Base-by-base conservation (phyloP, 2,329 filamentous ascomycete genomes). In the Aureobasidium sp. region DNA sequence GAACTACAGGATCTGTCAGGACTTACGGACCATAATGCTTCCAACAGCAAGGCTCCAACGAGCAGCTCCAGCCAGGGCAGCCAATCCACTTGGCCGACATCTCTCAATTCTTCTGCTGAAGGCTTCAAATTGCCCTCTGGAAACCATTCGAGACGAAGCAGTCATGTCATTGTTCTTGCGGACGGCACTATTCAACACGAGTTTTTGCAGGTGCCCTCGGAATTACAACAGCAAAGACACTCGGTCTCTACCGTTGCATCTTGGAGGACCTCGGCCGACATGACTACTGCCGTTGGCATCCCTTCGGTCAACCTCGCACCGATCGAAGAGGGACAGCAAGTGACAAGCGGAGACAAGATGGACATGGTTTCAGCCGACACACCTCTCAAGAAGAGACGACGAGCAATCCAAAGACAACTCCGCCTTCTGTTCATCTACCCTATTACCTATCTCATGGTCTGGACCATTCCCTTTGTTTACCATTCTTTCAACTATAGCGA, bases 351-450 rank as follows among this genome's bases (percentile, higher is more conserved):
- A 22, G 49, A 61, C 31, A 36, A 52, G 17, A 12, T n/a, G 1
- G 36, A 57, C 20, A n/a, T 58, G 2, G 27, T 22, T 1, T 63
- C 62, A 31, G 39, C 59, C 55, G 61, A 65, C 47, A 65, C 52
- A 17, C 64, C 67, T 6, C 25, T 66, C 5, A 61, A 64, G 9
- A 61, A 64, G 37, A 67, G 70, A 22, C 68, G 69, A 31, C 63
- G 63, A 17, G 82, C 81, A 63, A 86, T 89, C 63, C 81, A 83
- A 48, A 82, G 86, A 11, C 88, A 91, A 68, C 79, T 91, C 2
- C 83, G 87, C 36, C 81, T 88, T 34, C 79, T 91, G 20, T 90
- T 92, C 73, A 84, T 91, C 52, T 93, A 93, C 71, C 89, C 89
- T 0, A 71, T 87, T 20, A 81, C 88, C 4, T 92, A 93, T 72